Base-by-base conservation (phyloP, 305 asterid species). In the Fraxinus dipetala region DNA sequence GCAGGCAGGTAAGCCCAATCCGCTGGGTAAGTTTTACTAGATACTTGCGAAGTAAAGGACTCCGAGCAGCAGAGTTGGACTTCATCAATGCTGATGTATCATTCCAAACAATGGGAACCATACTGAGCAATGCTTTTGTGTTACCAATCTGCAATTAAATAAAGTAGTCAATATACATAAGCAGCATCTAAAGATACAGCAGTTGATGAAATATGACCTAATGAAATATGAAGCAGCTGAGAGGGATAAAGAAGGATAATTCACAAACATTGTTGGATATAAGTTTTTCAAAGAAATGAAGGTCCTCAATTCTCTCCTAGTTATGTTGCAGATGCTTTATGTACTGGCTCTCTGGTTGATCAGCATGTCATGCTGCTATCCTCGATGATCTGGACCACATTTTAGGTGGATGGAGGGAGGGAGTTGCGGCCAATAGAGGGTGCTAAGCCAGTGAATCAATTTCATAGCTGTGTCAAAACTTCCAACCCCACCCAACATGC, bases 11-110 rank as follows among this genome's bases (percentile, higher is more conserved):
- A 80, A 93, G 93, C 82, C 95, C 98, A 83, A 94, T 89, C 86
- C 99, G 92, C 85, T 94, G 98, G 56, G 93, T 85, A 84, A 94
- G 92, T 86, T 96, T 96, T 87, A 94, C 88, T 77, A 96, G 89
- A 89, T 92, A 92, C 90, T 96, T 96, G 78, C 97, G 98, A 81
- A 96, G 98, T 87, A 96, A 91, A 79, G 98, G 92, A 85, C 99
- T 96, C 61, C 95, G 93, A 82, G 89, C 79, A 86, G 98, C 97
- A 87, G 82, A 84, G 72, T 81, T 88, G 69, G 99, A 92, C 88
- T 91, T 93, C 78, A 93, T 89, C 84, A 93, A 87, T 75, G 80
- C 74, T 78, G 97, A 91, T 67, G 92, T 56, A 85, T 93, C 95
- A 81, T 85, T 83, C 99, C 99, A 96, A 83, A 94, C 78, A 79